Percentiles rank a stretch among this genome's conserved stretches.
phyloP scores from a whole-genome alignment of 805 yeast genomes.

The Zygosaccharomyces lentus region DNA sequence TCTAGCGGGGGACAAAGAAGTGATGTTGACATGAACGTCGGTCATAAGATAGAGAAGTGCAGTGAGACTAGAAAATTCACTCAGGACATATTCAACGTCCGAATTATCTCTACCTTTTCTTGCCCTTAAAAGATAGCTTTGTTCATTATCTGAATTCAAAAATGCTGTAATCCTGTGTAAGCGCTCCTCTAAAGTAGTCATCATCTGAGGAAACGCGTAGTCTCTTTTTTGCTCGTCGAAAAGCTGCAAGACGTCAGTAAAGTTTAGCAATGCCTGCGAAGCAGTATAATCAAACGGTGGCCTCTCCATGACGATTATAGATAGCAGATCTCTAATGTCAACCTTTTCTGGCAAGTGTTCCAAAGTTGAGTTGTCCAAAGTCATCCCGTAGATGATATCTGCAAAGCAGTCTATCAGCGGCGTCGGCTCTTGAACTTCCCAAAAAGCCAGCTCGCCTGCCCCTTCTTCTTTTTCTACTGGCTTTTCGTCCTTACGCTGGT shows the following conservation, averaged over 20 bases:
- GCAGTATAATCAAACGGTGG: conserved; percentile 59
- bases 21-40: conserved; percentile 53
- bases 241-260: conserved; percentile 50
- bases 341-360: conserved; percentile 37
- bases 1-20: conserved; percentile 45
- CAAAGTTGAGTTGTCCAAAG: conserved; percentile 51
- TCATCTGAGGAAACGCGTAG: conserved; percentile 40
- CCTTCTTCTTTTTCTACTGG: conserved; percentile 42
- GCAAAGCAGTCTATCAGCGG: conserved; percentile 48
- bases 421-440: conserved; percentile 50
- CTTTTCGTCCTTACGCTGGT: conserved; percentile 40
- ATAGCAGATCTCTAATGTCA: conserved; percentile 43
- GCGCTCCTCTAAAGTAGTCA: conserved; percentile 34
- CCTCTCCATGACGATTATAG: conserved; percentile 45
- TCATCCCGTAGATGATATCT: conserved; percentile 45
- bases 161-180: conserved; percentile 33
- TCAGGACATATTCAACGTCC: conserved; percentile 16
- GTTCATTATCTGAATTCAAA: conserved; percentile 17
- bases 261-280: conserved; percentile 50
- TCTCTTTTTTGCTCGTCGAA: conserved; percentile 53
- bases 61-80: conserved; percentile 34
- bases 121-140: conserved; percentile 29
- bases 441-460: conserved; percentile 40
- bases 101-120: conserved; percentile 14
- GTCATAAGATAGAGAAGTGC: conserved; percentile 49